Conservation (phyloP, 768 basidiomycete genomes). For the Gyrodon lividus region DNA sequence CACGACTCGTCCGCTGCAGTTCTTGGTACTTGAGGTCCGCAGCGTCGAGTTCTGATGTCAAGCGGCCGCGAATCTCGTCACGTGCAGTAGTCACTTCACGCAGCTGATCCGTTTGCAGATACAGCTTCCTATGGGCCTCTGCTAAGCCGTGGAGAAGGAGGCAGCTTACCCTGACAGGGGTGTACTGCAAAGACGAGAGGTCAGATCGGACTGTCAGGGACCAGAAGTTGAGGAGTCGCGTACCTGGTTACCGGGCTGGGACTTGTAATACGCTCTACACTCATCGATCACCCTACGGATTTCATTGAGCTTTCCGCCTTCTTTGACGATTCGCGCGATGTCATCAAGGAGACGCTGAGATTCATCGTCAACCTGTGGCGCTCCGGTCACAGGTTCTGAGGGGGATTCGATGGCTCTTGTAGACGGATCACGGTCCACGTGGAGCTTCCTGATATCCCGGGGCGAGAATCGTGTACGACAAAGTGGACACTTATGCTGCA, state of each 20-base stretch:
- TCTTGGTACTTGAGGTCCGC: slow-evolving; percentile 42
- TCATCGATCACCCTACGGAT: slow-evolving; percentile 53
- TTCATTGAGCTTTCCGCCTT: slow-evolving; percentile 52
- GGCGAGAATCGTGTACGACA: slow-evolving; percentile 56
- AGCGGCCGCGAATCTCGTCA: slow-evolving; percentile 30
- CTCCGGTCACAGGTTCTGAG: slow-evolving; percentile 19
- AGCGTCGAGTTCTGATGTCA: slow-evolving; percentile 36
- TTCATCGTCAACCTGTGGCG: slow-evolving; percentile 36
- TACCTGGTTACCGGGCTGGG: slow-evolving; percentile 48
- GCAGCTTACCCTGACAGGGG: slow-evolving; percentile 48
- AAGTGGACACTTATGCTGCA: slow-evolving; percentile 55
- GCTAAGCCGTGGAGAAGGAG: slow-evolving; percentile 51
- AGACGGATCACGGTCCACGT: slow-evolving; percentile 51
- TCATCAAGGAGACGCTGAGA: slow-evolving; percentile 54
- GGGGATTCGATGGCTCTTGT: slow-evolving; percentile 14
- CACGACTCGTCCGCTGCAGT: slow-evolving; percentile 38
- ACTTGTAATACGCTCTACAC: slow-evolving; percentile 45
- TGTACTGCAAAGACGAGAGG: slow-evolving; percentile 36
- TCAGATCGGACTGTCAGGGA: slow-evolving; percentile 13
- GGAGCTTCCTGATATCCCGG: slow-evolving; percentile 50
- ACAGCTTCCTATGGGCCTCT: slow-evolving; percentile 45
- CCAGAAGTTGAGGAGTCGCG: slow-evolving; percentile 12
- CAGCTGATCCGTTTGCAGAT: slow-evolving; percentile 34
- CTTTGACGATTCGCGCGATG: slow-evolving; percentile 52
- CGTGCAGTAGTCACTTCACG: slow-evolving; percentile 33